phyloP scores from a whole-genome alignment of 305 asterid species.

The Caryopteris hybrid region DNA sequence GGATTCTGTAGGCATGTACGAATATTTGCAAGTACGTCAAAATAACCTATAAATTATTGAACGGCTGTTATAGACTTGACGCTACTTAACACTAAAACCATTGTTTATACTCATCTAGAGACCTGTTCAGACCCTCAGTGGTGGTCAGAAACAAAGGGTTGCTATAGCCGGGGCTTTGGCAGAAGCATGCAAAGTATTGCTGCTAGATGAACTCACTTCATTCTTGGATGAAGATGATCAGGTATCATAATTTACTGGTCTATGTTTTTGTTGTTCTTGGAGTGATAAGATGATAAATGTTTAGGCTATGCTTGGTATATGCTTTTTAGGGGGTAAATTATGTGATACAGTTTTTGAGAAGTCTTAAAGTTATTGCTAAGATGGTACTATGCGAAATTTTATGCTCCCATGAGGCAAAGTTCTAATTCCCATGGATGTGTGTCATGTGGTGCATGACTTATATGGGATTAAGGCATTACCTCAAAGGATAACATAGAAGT shows the following conservation, averaged over 20 bases:
- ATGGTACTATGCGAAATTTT: too few relatives aligned
- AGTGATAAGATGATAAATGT: too few relatives aligned
- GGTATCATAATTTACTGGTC: constrained; percentile 31
- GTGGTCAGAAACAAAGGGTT: constrained; percentile 99
- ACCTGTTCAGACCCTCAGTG: constrained; percentile 96
- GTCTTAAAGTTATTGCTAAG: too few relatives aligned
- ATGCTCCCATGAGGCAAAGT: too few relatives aligned
- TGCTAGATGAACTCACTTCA: constrained; percentile 96
- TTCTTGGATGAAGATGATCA: constrained; percentile 94
- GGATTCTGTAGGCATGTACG: constrained; percentile 81
- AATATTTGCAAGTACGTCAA: constrained; percentile 64
- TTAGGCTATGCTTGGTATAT: too few relatives aligned
- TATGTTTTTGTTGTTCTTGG: background rate
- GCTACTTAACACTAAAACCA: constrained; percentile 3
- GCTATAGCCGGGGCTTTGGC: constrained; percentile 98
- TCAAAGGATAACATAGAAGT: too few relatives aligned
- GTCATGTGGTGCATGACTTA: too few relatives aligned
- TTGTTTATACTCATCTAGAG: constrained; percentile 39
- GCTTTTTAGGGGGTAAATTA: too few relatives aligned
- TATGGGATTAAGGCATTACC: too few relatives aligned
- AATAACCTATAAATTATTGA: background rate
- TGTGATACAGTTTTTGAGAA: too few relatives aligned
- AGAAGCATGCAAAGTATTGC: constrained; percentile 81
- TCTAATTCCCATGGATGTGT: too few relatives aligned
- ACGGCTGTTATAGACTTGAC: background rate